Percentiles rank a stretch among this genome's conserved stretches.
phyloP scores from a whole-genome alignment of 1,139 yeast species.

The Yamadazyma friedrichii region DNA sequence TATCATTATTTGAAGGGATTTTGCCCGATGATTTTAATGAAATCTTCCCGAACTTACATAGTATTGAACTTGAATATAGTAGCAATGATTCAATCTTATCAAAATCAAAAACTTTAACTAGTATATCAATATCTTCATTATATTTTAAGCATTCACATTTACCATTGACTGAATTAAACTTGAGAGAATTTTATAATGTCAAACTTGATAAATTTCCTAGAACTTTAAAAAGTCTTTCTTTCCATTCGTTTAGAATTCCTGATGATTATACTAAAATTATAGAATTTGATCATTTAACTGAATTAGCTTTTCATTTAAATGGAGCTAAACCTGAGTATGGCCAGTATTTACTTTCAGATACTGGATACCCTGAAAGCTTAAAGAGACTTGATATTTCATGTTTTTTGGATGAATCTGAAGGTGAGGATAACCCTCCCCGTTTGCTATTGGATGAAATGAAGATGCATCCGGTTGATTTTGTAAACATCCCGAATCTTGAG shows the following conservation, averaged over 20 bases:
- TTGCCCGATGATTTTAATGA: not conserved
- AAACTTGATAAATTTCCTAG: not conserved
- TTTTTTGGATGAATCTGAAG: not conserved
- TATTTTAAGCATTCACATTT: not conserved
- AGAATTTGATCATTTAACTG: not conserved
- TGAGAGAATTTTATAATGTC: conserved; percentile 1
- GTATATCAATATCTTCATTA: not conserved
- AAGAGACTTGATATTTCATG: conserved; percentile 1
- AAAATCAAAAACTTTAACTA: not conserved
- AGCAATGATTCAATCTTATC: not conserved
- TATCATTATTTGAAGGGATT: no score
- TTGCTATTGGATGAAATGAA: not conserved
- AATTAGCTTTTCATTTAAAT: not conserved
- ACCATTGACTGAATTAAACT: not conserved
- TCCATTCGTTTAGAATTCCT: not conserved
- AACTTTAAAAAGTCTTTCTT: not conserved
- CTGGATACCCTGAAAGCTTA: not conserved
- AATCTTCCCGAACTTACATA: conserved; percentile 1
- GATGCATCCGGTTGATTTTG: not conserved
- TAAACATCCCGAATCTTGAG: conserved; percentile 2
- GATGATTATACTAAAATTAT: not conserved
- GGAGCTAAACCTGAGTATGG: not conserved
- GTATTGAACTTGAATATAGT: not conserved
- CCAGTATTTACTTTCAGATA: not conserved
- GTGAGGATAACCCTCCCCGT: not conserved